phyloP scores from a whole-genome alignment of 1,284 basidiomycete species.

The Ceratobasidium papillatum region DNA sequence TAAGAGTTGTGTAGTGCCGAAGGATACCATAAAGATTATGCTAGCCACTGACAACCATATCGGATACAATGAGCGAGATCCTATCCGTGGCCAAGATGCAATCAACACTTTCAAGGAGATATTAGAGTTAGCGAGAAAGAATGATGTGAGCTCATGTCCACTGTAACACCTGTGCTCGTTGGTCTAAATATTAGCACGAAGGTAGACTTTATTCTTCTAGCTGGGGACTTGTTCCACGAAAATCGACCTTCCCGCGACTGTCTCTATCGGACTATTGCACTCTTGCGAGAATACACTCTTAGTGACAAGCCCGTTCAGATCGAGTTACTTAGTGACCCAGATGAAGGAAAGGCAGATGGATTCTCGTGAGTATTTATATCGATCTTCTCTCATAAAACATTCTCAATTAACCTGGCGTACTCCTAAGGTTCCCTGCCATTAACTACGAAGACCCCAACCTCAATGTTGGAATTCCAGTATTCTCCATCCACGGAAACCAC shows the following conservation, averaged over 20 bases:
- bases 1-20: constrained; percentile 46
- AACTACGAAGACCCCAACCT: constrained; percentile 98
- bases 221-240: constrained; percentile 97
- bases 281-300: constrained; percentile 90
- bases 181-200: constrained; percentile 49
- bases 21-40: constrained; percentile 82
- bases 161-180: background rate
- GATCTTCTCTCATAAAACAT: background rate
- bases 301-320: constrained; percentile 88
- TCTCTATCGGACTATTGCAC: constrained; percentile 86
- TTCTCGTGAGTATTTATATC: constrained; percentile 70
- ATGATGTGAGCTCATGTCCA: constrained; percentile 68
- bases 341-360: constrained; percentile 84
- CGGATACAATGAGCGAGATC: constrained; percentile 94
- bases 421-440: constrained; percentile 87
- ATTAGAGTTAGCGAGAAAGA: constrained; percentile 85
- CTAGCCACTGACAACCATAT: constrained; percentile 96
- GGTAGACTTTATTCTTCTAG: constrained; percentile 95
- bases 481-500: constrained; percentile 99
- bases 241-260: constrained; percentile 93
- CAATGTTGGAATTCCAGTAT: constrained; percentile 94
- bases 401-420: background rate
- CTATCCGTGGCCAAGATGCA: constrained; percentile 92
- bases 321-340: constrained; percentile 91
- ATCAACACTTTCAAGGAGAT: constrained; percentile 97